These are phyloP conservation scores for Solanum sparsipilum DNA, from an alignment of 257 asterid genomes.

Conservation along the genomic window DNA sequence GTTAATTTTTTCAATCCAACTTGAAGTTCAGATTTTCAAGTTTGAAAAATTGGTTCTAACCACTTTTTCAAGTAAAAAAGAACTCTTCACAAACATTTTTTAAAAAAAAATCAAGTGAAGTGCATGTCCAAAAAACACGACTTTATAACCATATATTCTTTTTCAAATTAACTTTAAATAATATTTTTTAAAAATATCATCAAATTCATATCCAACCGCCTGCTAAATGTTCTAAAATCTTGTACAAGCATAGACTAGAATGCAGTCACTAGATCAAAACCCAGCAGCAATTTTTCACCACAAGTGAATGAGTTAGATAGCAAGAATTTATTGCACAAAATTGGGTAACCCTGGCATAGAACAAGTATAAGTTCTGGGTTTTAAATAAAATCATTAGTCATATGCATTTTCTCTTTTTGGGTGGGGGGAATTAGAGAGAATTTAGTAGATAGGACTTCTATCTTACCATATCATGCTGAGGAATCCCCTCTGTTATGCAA, in stretches of 20 bases:
- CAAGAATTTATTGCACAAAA: background rate
- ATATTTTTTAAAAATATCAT: background rate
- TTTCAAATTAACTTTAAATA: background rate
- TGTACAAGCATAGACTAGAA: background rate
- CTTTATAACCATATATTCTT: background rate
- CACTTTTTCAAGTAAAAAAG: background rate
- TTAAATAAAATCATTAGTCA: background rate
- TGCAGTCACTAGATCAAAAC: background rate
- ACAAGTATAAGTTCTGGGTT: background rate
- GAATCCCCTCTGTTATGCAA: slow-evolving; percentile 90
- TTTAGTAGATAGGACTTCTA: background rate
- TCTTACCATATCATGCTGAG: slow-evolving; percentile 94
- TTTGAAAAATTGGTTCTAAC: background rate
- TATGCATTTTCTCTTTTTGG: background rate
- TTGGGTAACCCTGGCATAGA: background rate
- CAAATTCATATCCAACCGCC: background rate
- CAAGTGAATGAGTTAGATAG: background rate
- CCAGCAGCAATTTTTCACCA: background rate
- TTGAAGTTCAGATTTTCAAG: background rate
- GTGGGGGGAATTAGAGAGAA: background rate
- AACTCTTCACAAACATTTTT: background rate
- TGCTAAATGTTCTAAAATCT: background rate
- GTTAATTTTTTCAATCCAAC: background rate
- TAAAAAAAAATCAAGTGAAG: background rate
- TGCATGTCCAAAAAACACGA: background rate